These are phyloP conservation scores for Hypoxylon trugodes DNA, from an alignment of 495 filamentous ascomycete species.

Conservation along the genomic window DNA sequence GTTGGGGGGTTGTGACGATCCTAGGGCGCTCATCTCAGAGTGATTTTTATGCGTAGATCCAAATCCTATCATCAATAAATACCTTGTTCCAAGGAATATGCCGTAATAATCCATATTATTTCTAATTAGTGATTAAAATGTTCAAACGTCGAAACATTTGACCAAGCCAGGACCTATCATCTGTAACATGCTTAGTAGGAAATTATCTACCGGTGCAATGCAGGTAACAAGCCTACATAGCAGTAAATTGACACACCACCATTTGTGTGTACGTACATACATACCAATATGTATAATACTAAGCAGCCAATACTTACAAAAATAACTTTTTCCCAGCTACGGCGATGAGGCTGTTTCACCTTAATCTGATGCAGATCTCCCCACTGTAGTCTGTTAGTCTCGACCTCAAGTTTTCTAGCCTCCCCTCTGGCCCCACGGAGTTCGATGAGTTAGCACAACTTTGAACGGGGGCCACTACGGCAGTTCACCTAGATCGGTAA, in stretches of 20 bases:
- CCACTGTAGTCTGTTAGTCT: conserved; percentile 10
- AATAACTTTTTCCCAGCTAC: conserved; percentile 25
- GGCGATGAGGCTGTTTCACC: conserved; percentile 25
- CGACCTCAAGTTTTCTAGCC: conserved; percentile 21
- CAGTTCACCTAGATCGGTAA: conserved; percentile 9
- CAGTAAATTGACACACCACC: too few species aligned
- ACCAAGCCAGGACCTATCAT: conserved; percentile 10
- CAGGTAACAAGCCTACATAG: too few species aligned
- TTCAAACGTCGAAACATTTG: conserved; percentile 8
- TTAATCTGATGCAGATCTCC: conserved; percentile 19
- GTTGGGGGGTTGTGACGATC: conserved; percentile 2
- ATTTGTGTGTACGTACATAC: background rate
- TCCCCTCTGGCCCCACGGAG: background rate
- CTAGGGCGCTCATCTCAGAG: background rate
- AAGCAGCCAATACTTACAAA: conserved; percentile 13
- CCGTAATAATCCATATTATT: background rate
- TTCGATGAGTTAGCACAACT: background rate
- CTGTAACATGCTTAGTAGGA: too few species aligned
- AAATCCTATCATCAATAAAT: background rate
- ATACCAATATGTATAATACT: background rate
- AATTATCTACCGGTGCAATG: too few species aligned
- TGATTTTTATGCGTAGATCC: conserved; percentile 3
- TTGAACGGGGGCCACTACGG: conserved; percentile 5
- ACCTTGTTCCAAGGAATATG: background rate
- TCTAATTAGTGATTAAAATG: background rate